These are phyloP conservation scores for Serendipita vermifera DNA, from an alignment of 768 basidiomycete genomes.

Conservation along the genomic window DNA sequence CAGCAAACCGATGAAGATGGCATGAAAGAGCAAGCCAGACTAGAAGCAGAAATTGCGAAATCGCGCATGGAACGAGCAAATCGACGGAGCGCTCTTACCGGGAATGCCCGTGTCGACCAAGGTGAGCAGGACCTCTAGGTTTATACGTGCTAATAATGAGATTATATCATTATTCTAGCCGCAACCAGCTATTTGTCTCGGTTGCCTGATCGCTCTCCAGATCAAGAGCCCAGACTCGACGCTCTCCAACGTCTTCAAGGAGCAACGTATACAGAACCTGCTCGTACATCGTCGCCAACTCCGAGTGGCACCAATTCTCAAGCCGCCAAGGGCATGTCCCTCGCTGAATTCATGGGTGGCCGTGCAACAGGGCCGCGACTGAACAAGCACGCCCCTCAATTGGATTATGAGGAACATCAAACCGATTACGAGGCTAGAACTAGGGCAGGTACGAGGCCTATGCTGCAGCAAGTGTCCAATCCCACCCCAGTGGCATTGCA, in stretches of 20 bases:
- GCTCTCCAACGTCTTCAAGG: constrained; percentile 26
- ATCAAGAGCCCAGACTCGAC: constrained; percentile 19
- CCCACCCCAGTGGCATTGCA: constrained; percentile 62
- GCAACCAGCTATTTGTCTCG: constrained; percentile 17
- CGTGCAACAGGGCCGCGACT: constrained; percentile 60
- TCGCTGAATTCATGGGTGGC: constrained; percentile 74
- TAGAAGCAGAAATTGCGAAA: constrained; percentile 39
- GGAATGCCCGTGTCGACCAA: constrained; percentile 15
- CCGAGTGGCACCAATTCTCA: neutral
- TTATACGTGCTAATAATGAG: constrained; percentile 15
- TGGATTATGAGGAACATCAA: constrained; percentile 44
- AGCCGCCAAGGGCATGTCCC: constrained; percentile 40
- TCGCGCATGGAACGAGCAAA: constrained; percentile 25
- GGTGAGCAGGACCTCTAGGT: neutral
- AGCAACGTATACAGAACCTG: too few relatives aligned
- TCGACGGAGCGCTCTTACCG: constrained; percentile 38
- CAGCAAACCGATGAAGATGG: constrained; percentile 71
- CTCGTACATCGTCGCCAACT: too few relatives aligned
- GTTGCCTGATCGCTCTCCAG: too few relatives aligned
- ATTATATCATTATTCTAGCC: constrained; percentile 20
- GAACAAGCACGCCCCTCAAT: constrained; percentile 58
- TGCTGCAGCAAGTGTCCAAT: constrained; percentile 14
- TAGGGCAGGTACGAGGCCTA: constrained; percentile 10
- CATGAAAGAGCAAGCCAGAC: constrained; percentile 56
- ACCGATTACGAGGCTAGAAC: constrained; percentile 53